Evolutionary conservation across 176 grass and related monocot species (phyloP).

Genomic region (Carex littledalei): DNA sequence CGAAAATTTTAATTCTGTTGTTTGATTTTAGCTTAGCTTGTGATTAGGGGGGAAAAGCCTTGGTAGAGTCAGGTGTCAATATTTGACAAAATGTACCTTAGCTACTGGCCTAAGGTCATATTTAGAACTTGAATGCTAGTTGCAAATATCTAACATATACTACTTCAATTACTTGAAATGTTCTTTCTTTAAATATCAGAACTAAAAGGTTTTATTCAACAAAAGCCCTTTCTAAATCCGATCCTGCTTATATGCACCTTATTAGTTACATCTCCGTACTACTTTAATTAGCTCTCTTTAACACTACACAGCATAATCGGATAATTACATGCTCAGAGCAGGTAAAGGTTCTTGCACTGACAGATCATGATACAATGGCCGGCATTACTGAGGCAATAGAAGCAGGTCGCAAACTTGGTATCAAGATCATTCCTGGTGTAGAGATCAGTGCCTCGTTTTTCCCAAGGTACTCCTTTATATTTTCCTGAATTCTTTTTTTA

Average conservation of each 20-base stretch:
- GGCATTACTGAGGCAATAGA: slow-evolving; percentile 53
- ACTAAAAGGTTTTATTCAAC: neutral
- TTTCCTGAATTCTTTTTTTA: neutral
- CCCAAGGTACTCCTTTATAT: slow-evolving; percentile 30
- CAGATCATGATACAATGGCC: slow-evolving; percentile 79
- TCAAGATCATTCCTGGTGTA: slow-evolving; percentile 71
- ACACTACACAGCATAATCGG: slow-evolving; percentile 5
- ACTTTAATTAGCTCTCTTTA: neutral
- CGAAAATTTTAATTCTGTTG: neutral
- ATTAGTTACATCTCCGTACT: neutral
- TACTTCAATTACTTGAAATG: neutral
- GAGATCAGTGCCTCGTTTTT: slow-evolving; percentile 63
- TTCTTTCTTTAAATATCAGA: neutral
- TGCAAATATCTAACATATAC: neutral
- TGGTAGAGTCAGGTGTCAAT: neutral
- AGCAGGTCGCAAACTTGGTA: slow-evolving; percentile 32
- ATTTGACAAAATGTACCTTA: neutral
- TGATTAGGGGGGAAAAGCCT: neutral
- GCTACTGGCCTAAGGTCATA: neutral
- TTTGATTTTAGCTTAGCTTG: neutral
- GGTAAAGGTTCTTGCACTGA: slow-evolving; percentile 76
- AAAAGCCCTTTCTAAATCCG: neutral
- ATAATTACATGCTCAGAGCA: slow-evolving; percentile 38
- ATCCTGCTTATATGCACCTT: neutral
- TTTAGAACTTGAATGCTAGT: neutral